These are phyloP conservation scores for Cladorrhinum sp. DNA, from an alignment of 2,329 filamentous ascomycete species.

Conservation along the genomic window DNA sequence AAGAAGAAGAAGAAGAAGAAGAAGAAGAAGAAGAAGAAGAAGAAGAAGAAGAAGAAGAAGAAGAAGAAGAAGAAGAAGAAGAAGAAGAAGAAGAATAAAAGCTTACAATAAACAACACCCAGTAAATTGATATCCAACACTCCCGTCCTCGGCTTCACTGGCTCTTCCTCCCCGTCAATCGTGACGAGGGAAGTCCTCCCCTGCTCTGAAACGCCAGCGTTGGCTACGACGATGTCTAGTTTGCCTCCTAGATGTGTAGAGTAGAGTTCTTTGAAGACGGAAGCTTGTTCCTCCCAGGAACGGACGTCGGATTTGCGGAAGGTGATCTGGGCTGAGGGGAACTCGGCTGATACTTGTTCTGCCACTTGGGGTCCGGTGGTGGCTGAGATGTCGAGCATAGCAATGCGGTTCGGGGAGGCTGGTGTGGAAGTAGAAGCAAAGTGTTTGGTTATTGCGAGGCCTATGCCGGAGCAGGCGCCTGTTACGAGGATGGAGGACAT, in stretches of 20 bases:
- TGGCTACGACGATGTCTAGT: slow-evolving; percentile 46
- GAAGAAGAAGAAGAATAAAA: not conserved
- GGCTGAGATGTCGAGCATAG: slow-evolving; percentile 23
- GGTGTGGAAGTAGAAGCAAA: slow-evolving; percentile 15
- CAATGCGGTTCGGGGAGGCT: slow-evolving; percentile 10
- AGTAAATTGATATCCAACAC: slow-evolving; percentile 38
- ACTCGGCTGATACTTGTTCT: slow-evolving; percentile 27
- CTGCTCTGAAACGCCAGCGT: slow-evolving; percentile 43
- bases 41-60: too few relatives aligned
- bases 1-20: too few relatives aligned
- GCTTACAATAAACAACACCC: slow-evolving; percentile 44
- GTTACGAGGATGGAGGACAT: slow-evolving; percentile 23
- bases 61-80: too few relatives aligned
- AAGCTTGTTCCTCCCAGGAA: slow-evolving; percentile 35
- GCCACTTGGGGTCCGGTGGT: slow-evolving; percentile 19
- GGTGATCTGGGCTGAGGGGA: slow-evolving; percentile 23
- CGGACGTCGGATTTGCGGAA: slow-evolving; percentile 38
- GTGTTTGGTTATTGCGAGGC: slow-evolving; percentile 22
- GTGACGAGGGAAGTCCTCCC: slow-evolving; percentile 33
- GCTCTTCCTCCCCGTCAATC: slow-evolving; percentile 28
- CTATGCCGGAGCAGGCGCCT: slow-evolving; percentile 26
- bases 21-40: too few relatives aligned
- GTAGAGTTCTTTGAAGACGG: slow-evolving; percentile 29
- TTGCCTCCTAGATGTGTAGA: slow-evolving; percentile 13
- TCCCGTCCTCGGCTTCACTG: slow-evolving; percentile 29